Evolutionary conservation across 2,329 filamentous ascomycete genomes (phyloP), one percentile per base, ranked within the genome.

Genomic region (Aspergillus alliaceus): DNA sequence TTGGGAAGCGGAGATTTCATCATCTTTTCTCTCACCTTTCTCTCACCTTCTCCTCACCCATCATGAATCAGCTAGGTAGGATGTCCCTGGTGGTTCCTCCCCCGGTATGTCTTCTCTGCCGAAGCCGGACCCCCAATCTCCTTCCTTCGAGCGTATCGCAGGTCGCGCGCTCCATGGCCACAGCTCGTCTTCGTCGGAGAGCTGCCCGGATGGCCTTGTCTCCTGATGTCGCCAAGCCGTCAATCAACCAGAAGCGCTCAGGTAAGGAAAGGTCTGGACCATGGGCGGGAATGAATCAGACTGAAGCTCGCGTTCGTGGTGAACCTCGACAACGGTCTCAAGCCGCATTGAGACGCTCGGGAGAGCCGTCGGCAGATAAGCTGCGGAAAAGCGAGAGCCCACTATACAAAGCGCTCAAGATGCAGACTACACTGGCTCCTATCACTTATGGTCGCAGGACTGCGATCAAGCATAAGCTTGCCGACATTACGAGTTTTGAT

Each of bases 321-420:
- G 65, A 71, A 11, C 73, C 78, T 15, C 68, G 67, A 27, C 42
- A 70, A 22, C 66, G 68, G 52, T 73, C 73, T 5, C 66, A 62
- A 67, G 77, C 80, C 9, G 74, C 80, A 48, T 70, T 77, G 51
- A 80, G 76, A 62, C 72, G 76, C 58, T 69, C 78, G 53, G 68
- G 69, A 27, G 68, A 72, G 32, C 58, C 67, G 32, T 71, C 68
- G 25, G 60, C 72, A 51, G 40, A 56, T n/a, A 68, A 73, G 59
- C 60, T 69, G 56, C 68, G 77, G 64, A 76, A 78, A 65, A 74
- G 80, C 71, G 78, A 80, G 60, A 73, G 77, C 57, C 78, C 79
- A 49, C 75, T 83, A 7, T 89, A 85, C 75, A 93, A 96, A 72
- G 93, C 93, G 4, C 80, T 98, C 73, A 96, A 96, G 78, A 98